Evolutionary conservation across 495 filamentous ascomycete genomes (phyloP).

Genomic region (Neurospora sp.): DNA sequence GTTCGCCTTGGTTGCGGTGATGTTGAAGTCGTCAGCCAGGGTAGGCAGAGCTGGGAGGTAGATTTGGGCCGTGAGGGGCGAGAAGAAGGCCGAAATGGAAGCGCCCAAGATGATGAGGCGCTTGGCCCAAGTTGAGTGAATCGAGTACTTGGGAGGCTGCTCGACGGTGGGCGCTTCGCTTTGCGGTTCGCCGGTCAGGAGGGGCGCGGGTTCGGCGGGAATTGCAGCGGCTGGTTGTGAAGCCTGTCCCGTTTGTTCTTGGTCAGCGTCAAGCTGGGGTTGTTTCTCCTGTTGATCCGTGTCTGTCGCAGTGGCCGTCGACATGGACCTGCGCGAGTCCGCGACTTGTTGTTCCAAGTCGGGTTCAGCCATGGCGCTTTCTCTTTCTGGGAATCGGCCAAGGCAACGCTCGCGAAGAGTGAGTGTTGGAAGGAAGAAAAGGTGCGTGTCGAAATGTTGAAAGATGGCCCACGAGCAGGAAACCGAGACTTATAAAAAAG

Average conservation of each 20-base stretch:
- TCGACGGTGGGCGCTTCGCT: not conserved
- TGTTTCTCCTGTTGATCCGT: not conserved
- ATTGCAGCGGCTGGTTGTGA: slow-evolving; percentile 23
- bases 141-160: slow-evolving; percentile 35
- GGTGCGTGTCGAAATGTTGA: not conserved
- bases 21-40: slow-evolving; percentile 41
- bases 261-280: not conserved
- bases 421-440: not conserved
- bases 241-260: slow-evolving; percentile 31
- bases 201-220: not conserved
- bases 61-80: slow-evolving; percentile 56
- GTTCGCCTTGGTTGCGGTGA: slow-evolving; percentile 47
- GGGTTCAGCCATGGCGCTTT: not conserved
- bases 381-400: not conserved
- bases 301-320: not conserved
- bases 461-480: not conserved
- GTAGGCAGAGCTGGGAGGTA: slow-evolving; percentile 62
- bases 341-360: not conserved
- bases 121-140: slow-evolving; percentile 48
- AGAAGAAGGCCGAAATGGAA: slow-evolving; percentile 55
- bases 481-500: not conserved
- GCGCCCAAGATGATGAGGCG: slow-evolving; percentile 51
- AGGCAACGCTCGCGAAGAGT: not conserved
- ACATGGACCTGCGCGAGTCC: not conserved
- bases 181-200: slow-evolving; percentile 4